Evolutionary conservation across 2,329 filamentous ascomycete genomes (phyloP), one percentile per base, ranked within the genome.

Genomic region (Nigrospora oryzae): DNA sequence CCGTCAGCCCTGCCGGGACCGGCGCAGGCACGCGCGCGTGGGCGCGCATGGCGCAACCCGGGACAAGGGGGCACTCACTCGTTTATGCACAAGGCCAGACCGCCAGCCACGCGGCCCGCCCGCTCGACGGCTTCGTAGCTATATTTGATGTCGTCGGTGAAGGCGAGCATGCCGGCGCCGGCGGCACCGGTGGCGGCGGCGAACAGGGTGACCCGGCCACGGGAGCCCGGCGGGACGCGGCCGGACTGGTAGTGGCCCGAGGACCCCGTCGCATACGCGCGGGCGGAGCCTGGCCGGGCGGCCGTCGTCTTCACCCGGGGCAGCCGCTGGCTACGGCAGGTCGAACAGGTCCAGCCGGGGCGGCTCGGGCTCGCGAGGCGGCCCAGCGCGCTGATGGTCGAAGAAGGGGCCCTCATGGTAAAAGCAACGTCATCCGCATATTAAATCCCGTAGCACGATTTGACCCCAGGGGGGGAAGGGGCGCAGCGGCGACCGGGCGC

Each of bases 51-150:
- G 16, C 8, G 11, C 23, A 36, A n/a, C 40, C 15, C n/a, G 30
- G 31, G n/a, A 16, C 3, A 13, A n/a, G 17, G 14, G 28, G 11
- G 8, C 12, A 44, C 56, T 49, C 71, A 95, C 89, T 95, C 91
- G 59, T 91, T 90, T 52, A 97, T 93, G 67, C 86, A 90, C 46
- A 95, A 71, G 13, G 79, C 79, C 55, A 97, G 65, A 28, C 86
- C 80, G 23, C 77, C 72, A 11, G 83, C 81, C 17, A 97, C 91
- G 50, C 91, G 78, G 10, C 86, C 85, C 32, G 86, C 85, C 52
- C 91, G 77, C 66, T 89, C 83, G 2, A 78, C 78, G 11, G 87
- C 86, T 43, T 83, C 79, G 60, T 87, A 91, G 32, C 77, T 75
- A 68, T 87, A 82, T 63, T 84, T 86, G 52, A 89, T 81, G 53